Evolutionary conservation across 2,329 filamentous ascomycete genomes (phyloP).

Genomic region (Fragosphaeria purpurea): DNA sequence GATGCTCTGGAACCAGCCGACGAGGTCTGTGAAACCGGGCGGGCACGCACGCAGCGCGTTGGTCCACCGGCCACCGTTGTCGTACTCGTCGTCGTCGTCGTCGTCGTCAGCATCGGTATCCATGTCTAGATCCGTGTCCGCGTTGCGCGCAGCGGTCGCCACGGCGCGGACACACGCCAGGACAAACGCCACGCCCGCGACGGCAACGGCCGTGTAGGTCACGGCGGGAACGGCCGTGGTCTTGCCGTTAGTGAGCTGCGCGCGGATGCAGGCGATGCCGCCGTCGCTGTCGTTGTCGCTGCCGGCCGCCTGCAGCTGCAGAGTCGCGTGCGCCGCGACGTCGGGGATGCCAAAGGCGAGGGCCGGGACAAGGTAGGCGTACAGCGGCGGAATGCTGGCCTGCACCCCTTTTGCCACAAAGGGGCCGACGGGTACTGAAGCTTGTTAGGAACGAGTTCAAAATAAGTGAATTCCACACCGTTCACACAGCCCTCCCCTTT

Average conservation of each 20-base stretch:
- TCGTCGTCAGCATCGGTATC: conserved; percentile 35
- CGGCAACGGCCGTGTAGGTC: conserved; percentile 71
- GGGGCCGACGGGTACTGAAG: conserved; percentile 56
- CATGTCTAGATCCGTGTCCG: conserved; percentile 37
- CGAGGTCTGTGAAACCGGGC: conserved; percentile 75
- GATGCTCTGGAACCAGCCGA: conserved; percentile 87
- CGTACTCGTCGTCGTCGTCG: too few species aligned
- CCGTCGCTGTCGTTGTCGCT: conserved; percentile 40
- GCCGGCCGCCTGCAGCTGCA: conserved; percentile 59
- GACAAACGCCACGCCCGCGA: conserved; percentile 74
- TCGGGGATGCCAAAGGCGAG: conserved; percentile 91
- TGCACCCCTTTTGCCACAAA: conserved; percentile 68
- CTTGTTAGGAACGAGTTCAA: too few species aligned
- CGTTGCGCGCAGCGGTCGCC: conserved; percentile 36
- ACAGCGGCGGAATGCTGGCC: conserved; percentile 54
- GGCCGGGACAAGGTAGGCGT: conserved; percentile 64
- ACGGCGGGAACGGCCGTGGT: conserved; percentile 65
- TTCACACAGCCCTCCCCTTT: too few species aligned
- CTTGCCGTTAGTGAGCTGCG: conserved; percentile 78
- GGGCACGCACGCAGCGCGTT: conserved; percentile 29
- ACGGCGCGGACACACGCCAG: conserved; percentile 63
- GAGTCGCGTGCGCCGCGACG: conserved; percentile 72
- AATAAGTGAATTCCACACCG: too few species aligned
- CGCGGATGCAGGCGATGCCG: conserved; percentile 72
- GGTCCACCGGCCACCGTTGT: too few species aligned